Percentiles rank a stretch among this genome's conserved stretches.
These are phyloP conservation scores for Sugiyamaella japonica DNA, from an alignment of 1,139 yeast species.

Conservation along the genomic window DNA sequence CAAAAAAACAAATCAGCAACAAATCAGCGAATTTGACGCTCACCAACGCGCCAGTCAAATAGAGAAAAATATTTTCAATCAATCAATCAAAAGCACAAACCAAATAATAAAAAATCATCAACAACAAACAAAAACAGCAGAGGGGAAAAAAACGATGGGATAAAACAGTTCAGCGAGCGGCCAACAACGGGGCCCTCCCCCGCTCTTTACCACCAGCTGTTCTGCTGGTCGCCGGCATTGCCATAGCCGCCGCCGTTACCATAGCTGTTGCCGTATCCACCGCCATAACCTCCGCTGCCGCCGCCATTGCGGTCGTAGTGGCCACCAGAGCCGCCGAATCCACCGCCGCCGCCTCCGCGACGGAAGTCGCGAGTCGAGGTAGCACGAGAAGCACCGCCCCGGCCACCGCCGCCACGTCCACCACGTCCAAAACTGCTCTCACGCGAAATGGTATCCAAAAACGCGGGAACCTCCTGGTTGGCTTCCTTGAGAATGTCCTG, in stretches of 20 bases:
- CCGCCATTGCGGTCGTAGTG: slow-evolving; percentile 32
- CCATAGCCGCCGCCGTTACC: slow-evolving; percentile 31
- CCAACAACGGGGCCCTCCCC: background rate
- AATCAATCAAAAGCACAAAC: background rate
- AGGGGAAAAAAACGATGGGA: background rate
- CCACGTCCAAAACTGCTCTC: slow-evolving; percentile 68
- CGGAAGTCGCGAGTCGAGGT: slow-evolving; percentile 42
- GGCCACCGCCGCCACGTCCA: slow-evolving; percentile 55
- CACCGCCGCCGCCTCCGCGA: slow-evolving; percentile 37
- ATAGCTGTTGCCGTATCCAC: slow-evolving; percentile 5
- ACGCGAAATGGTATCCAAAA: slow-evolving; percentile 76
- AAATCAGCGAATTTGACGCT: slow-evolving; percentile 1
- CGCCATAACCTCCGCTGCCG: slow-evolving; percentile 25
- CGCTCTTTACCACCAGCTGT: slow-evolving; percentile 37
- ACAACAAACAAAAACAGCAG: slow-evolving; percentile 2
- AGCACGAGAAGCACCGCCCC: slow-evolving; percentile 50
- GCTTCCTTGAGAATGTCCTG: slow-evolving; percentile 89
- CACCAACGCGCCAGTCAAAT: slow-evolving; percentile 14
- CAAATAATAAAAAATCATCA: background rate
- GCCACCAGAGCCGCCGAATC: slow-evolving; percentile 41
- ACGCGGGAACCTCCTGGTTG: slow-evolving; percentile 94
- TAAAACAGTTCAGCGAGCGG: no score
- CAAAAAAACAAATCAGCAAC: slow-evolving; percentile 6
- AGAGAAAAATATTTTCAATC: slow-evolving; percentile 12
- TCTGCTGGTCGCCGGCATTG: slow-evolving; percentile 23